Evolutionary conservation across 345 rosid genomes (phyloP).

Genomic region (Populus pruinosa): DNA sequence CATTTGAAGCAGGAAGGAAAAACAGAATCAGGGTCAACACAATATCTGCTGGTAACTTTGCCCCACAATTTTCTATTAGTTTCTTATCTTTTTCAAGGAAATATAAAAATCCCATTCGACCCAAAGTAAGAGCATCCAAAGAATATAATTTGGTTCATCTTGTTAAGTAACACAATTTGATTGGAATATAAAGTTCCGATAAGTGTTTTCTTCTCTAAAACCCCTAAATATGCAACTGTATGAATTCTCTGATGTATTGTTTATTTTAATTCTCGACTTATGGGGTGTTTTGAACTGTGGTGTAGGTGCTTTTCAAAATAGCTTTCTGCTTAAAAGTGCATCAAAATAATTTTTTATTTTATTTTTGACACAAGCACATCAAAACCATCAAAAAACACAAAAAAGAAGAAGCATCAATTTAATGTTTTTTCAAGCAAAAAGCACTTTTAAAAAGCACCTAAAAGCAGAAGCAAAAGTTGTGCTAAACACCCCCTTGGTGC

Average conservation of each 20-base stretch:
- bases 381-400: too few relatives aligned
- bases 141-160: neutral
- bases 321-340: too few relatives aligned
- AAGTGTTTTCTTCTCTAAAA: neutral
- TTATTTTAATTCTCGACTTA: neutral
- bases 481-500: neutral
- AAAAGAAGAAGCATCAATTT: too few relatives aligned
- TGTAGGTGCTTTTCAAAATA: neutral
- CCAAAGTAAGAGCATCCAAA: neutral
- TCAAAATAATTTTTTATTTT: too few relatives aligned
- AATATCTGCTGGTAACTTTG: conserved; percentile 56
- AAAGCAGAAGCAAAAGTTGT: too few relatives aligned
- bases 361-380: too few relatives aligned
- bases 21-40: conserved; percentile 64
- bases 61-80: neutral
- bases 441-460: too few relatives aligned
- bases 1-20: conserved; percentile 77
- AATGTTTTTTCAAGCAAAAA: too few relatives aligned
- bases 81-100: neutral
- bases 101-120: neutral
- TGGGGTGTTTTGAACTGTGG: neutral
- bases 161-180: neutral
- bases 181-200: neutral
- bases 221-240: neutral
- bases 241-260: neutral